These are phyloP conservation scores for Globisporangium middletonii DNA, from an alignment of 352 stramenopile species.

Conservation along the genomic window DNA sequence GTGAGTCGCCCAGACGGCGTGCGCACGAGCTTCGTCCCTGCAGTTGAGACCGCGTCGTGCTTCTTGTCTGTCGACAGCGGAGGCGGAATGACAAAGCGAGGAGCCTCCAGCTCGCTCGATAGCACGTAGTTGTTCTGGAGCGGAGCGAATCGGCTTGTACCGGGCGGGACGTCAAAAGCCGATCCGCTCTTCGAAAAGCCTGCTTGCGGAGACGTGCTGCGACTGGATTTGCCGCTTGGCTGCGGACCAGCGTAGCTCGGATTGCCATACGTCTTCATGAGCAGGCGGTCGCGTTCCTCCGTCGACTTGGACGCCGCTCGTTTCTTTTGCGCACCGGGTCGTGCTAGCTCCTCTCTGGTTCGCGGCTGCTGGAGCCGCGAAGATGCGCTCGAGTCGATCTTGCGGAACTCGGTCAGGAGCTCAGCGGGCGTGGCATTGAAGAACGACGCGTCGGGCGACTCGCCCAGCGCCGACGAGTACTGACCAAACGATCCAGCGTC, in stretches of 20 bases:
- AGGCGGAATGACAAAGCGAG: slow-evolving; percentile 46
- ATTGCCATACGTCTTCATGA: slow-evolving; percentile 51
- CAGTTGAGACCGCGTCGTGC: slow-evolving; percentile 7
- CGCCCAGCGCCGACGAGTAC: slow-evolving; percentile 19
- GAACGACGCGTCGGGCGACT: slow-evolving; percentile 17
- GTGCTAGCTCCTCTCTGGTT: slow-evolving; percentile 32
- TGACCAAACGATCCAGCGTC: slow-evolving; percentile 27
- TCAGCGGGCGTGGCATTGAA: slow-evolving; percentile 32
- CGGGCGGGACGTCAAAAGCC: slow-evolving; percentile 6
- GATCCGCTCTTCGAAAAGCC: neutral
- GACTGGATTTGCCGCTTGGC: neutral
- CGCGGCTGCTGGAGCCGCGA: slow-evolving; percentile 35
- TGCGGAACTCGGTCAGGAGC: slow-evolving; percentile 17
- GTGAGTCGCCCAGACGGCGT: slow-evolving; percentile 30
- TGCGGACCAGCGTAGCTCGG: slow-evolving; percentile 17
- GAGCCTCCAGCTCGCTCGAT: slow-evolving; percentile 18
- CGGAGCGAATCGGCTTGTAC: slow-evolving; percentile 21
- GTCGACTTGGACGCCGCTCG: slow-evolving; percentile 25
- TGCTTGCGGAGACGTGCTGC: slow-evolving; percentile 3
- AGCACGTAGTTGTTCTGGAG: slow-evolving; percentile 40
- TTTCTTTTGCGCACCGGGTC: slow-evolving; percentile 23
- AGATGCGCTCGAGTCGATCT: slow-evolving; percentile 2
- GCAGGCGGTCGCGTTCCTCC: slow-evolving; percentile 35
- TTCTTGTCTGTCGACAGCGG: slow-evolving; percentile 33
- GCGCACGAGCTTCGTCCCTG: slow-evolving; percentile 20